Conservation (phyloP, 1,139 yeast genomes). For the Taiozyma onychis region DNA sequence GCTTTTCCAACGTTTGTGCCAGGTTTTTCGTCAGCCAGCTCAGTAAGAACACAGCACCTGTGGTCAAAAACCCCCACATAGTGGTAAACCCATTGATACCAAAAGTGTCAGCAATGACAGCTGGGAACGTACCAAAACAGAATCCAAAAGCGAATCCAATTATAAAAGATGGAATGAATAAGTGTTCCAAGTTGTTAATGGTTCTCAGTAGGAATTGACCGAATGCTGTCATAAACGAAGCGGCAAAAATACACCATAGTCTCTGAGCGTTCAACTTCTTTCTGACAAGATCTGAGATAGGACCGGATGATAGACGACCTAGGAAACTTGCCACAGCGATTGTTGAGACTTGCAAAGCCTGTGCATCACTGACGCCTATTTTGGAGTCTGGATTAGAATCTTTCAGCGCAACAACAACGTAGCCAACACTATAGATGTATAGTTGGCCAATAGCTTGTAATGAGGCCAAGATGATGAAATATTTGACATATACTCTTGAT, state of each 20-base stretch:
- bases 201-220: constrained; percentile 32
- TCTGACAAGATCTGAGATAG: constrained; percentile 49
- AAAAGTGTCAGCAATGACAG: constrained; percentile 71
- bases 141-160: constrained; percentile 80
- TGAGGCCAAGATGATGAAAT: constrained; percentile 50
- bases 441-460: constrained; percentile 59
- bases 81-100: constrained; percentile 70
- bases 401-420: constrained; percentile 61
- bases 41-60: constrained; percentile 42
- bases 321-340: constrained; percentile 49
- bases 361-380: constrained; percentile 34
- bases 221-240: constrained; percentile 46
- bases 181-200: constrained; percentile 10
- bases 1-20: constrained; percentile 35
- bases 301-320: constrained; percentile 49
- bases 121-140: constrained; percentile 76
- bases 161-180: constrained; percentile 49
- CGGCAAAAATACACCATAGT: constrained; percentile 58
- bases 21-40: constrained; percentile 24
- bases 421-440: constrained; percentile 59
- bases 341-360: constrained; percentile 52
- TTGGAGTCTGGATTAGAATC: constrained; percentile 58
- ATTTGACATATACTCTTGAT: constrained; percentile 36
- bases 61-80: constrained; percentile 72
- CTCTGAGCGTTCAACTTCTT: constrained; percentile 50